Evolutionary conservation across 306 rosid species (phyloP).

Genomic region (Coriaria nepalensis): DNA sequence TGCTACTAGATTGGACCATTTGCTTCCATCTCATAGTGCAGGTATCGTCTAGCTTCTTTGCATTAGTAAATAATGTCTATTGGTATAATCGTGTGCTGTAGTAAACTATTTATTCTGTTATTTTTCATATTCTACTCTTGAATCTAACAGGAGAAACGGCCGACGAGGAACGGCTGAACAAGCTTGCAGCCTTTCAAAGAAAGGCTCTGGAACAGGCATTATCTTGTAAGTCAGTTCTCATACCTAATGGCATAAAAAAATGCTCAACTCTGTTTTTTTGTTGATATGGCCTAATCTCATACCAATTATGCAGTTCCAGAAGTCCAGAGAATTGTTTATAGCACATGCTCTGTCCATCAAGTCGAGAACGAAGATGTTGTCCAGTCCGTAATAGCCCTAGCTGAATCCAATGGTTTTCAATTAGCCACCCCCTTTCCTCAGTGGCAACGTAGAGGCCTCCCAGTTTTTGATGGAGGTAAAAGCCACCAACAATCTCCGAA

Average conservation of each 20-base stretch:
- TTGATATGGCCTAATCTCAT: neutral
- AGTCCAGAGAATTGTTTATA: slow-evolving; percentile 58
- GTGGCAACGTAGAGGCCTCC: slow-evolving; percentile 15
- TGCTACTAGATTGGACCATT: slow-evolving; percentile 64
- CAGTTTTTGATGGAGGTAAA: slow-evolving; percentile 7
- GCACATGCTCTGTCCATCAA: slow-evolving; percentile 81
- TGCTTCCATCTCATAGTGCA: slow-evolving; percentile 67
- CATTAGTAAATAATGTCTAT: neutral
- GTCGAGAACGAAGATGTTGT: slow-evolving; percentile 71
- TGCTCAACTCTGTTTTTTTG: neutral
- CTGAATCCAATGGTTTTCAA: slow-evolving; percentile 26
- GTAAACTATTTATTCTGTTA: neutral
- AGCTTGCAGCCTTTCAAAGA: slow-evolving; percentile 75
- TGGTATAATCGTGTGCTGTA: neutral
- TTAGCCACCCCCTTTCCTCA: slow-evolving; percentile 10
- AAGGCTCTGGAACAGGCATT: slow-evolving; percentile 77
- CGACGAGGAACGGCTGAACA: slow-evolving; percentile 56
- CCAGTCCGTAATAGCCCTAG: slow-evolving; percentile 48
- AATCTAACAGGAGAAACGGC: slow-evolving; percentile 20
- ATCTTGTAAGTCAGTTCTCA: slow-evolving; percentile 34
- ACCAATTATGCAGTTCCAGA: slow-evolving; percentile 52
- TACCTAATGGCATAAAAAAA: neutral
- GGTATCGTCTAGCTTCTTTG: slow-evolving; percentile 24
- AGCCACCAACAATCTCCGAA: neutral
- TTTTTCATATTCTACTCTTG: neutral